Percentiles rank a stretch among this genome's conserved stretches.
Conservation (phyloP, 257 asterid genomes). For the Petrea volubilis region DNA sequence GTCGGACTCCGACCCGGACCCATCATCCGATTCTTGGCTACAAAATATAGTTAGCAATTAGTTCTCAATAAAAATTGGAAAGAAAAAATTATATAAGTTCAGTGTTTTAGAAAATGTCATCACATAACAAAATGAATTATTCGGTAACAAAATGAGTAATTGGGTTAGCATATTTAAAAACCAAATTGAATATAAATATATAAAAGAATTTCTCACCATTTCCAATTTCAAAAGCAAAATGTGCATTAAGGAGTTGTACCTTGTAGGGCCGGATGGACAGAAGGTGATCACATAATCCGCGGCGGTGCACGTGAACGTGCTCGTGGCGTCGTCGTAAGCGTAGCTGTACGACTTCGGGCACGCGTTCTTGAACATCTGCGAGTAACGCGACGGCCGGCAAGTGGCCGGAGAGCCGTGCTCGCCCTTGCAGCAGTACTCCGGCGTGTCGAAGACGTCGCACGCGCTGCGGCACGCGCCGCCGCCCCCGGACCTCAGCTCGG, state of each 20-base stretch:
- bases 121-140: no score
- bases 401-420: slow-evolving; percentile 61
- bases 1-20: background rate
- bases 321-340: slow-evolving; percentile 71
- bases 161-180: no score
- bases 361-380: slow-evolving; percentile 65
- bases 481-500: slow-evolving; percentile 47
- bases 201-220: no score
- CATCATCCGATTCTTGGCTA: slow-evolving; percentile 47
- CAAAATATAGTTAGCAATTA: no score
- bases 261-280: slow-evolving; percentile 42
- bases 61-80: no score
- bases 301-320: slow-evolving; percentile 70
- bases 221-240: no score
- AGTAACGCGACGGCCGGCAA: slow-evolving; percentile 64
- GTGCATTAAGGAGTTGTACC: slow-evolving; percentile 35
- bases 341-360: slow-evolving; percentile 79
- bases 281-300: slow-evolving; percentile 74
- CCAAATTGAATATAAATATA: no score
- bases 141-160: no score
- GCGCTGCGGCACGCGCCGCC: slow-evolving; percentile 83
- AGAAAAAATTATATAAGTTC: no score
- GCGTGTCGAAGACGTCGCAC: slow-evolving; percentile 64
- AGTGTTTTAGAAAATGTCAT: no score
- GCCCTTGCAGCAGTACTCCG: slow-evolving; percentile 69